Percentiles rank a stretch among this genome's conserved stretches.
Evolutionary conservation across 805 yeast genomes (phyloP).

Genomic region (Kuraishia floccosa): DNA sequence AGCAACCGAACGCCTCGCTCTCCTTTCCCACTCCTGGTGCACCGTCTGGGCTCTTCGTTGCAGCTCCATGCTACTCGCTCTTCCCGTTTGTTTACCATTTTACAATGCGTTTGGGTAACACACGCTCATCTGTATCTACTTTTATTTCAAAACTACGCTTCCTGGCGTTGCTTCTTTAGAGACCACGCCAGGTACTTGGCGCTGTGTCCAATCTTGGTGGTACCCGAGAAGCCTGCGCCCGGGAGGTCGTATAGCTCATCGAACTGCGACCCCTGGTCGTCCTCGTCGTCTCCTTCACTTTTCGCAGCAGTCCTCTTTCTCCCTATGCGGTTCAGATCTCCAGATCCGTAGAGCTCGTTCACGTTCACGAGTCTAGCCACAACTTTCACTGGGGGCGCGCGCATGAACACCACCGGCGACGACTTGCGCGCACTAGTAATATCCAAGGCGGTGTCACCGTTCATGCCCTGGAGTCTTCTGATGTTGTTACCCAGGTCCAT

Average conservation of each 20-base stretch:
- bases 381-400: conserved; percentile 50
- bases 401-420: conserved; percentile 47
- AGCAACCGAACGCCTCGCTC: no score
- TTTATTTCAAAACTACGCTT: no score
- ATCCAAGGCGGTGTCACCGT: neutral
- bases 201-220: conserved; percentile 51
- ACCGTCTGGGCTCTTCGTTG: no score
- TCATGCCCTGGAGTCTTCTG: conserved; percentile 7
- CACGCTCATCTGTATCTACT: no score
- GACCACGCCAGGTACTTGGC: conserved; percentile 64
- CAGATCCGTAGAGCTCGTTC: conserved; percentile 1
- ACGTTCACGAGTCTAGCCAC: conserved; percentile 22
- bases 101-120: no score
- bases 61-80: no score
- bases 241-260: conserved; percentile 7
- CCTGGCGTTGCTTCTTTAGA: conserved; percentile 5
- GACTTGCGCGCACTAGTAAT: neutral
- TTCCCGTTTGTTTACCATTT: no score
- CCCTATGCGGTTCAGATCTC: conserved; percentile 2
- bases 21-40: no score
- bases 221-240: conserved; percentile 14
- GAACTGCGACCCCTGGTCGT: conserved; percentile 4
- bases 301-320: neutral
- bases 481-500: conserved; percentile 21
- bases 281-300: conserved; percentile 5